Base-by-base conservation (phyloP, 1,284 basidiomycete genomes). In the Ceratobasidium sp. region DNA sequence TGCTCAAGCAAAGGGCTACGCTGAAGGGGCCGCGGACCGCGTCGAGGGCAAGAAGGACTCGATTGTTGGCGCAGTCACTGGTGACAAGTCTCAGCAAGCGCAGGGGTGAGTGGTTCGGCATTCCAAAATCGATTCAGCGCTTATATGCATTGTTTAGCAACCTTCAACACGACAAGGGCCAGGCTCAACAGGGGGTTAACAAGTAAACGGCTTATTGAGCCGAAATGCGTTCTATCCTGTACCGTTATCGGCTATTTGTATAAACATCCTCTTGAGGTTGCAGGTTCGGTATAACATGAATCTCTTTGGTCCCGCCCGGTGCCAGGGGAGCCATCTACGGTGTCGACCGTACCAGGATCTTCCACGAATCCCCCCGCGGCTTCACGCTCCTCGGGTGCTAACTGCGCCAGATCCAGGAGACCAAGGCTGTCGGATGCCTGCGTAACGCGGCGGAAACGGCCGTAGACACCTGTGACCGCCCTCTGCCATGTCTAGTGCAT, bases 41-140 rank as follows among this genome's bases (percentile, higher is more conserved):
- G 49, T 89, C 24, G 81, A 81, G 53, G 92, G 91, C 74, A 92
- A 91, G 84, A 88, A 88, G 77, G 89, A 92, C 78, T 83, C 87
- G 27, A 82, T 92, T 37, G 85, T 89, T 43, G 91, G 89, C 43
- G 88, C 90, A 4, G 76, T 91, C 48, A 87, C 84, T 16, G 91
- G 90, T 43, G 91, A 92, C 81, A 87, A 88, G 79, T 74, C 83
- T 39, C 87, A 92, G 81, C 86, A 92, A 80, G 78, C 81, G 29
- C 65, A 83, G 22, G 90, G 75, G 90, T 85, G 78, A 80, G 85
- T 78, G 73, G 29, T 80, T 80, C 78, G 2, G 5, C 9, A 62
- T 22, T 7, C 6, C 11, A 19, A n/a, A n/a, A n/a, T n/a, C n/a
- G n/a, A n/a, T n/a, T n/a, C n/a, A 51, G 24, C 9, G 14, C 19